A percentile compares a stretch with the other conserved stretches of the same genome.
Evolutionary conservation across 2,329 filamentous ascomycete genomes (phyloP).

Genomic region (Paecilomyces formosus): DNA sequence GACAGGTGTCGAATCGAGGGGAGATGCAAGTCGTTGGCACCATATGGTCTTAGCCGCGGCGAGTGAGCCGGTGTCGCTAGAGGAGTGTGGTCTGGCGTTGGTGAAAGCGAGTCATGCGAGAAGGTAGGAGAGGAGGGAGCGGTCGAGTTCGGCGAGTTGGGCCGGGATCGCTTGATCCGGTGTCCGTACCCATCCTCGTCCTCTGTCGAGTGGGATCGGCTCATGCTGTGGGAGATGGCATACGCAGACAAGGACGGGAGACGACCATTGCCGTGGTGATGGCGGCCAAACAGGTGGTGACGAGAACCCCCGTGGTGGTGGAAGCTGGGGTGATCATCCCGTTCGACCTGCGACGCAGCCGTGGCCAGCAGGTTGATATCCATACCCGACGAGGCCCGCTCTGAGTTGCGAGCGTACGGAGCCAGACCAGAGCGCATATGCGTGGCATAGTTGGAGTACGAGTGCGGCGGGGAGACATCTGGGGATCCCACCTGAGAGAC

Average conservation of each 20-base stretch:
- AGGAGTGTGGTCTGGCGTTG: conserved; percentile 97
- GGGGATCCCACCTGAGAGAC: conserved; percentile 82
- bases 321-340: conserved; percentile 45
- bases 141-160: conserved; percentile 90
- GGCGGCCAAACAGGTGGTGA: conserved; percentile 39
- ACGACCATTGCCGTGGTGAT: conserved; percentile 45
- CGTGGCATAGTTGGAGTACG: conserved; percentile 58
- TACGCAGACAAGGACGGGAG: conserved; percentile 74
- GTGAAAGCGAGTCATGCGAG: conserved; percentile 90
- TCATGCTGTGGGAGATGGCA: conserved; percentile 73
- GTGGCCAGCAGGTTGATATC: conserved; percentile 65
- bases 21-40: conserved; percentile 65
- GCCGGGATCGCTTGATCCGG: conserved; percentile 78
- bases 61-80: conserved; percentile 93
- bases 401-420: conserved; percentile 44
- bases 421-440: conserved; percentile 52
- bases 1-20: conserved; percentile 74
- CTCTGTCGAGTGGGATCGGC: conserved; percentile 74
- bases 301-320: conserved; percentile 32
- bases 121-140: conserved; percentile 94
- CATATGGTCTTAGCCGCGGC: conserved; percentile 75
- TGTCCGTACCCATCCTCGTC: conserved; percentile 66
- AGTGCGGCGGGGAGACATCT: conserved; percentile 91
- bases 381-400: conserved; percentile 44
- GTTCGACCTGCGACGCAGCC: conserved; percentile 59